A percentile compares a stretch with the other conserved stretches of the same genome.
Conservation (phyloP, 2,329 filamentous ascomycete species). For the Trichoderma sp. region DNA sequence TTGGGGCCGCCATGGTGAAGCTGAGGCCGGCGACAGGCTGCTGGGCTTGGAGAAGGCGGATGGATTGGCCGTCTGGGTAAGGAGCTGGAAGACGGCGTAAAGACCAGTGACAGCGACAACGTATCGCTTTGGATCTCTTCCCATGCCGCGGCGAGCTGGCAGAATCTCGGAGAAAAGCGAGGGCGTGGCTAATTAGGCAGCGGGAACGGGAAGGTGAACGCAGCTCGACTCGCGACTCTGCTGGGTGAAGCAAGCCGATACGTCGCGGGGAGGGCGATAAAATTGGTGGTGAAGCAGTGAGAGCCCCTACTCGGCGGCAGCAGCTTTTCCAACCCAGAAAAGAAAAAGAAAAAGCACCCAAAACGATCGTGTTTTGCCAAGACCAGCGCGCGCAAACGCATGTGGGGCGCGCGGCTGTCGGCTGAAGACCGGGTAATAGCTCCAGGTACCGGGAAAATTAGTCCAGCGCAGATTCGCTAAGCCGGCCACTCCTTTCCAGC, state of each 20-base stretch:
- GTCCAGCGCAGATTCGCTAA: not conserved
- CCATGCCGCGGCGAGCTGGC: slow-evolving; percentile 31
- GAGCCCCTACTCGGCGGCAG: slow-evolving; percentile 2
- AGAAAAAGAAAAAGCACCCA: not conserved
- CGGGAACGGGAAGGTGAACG: not conserved
- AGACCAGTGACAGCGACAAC: slow-evolving; percentile 36
- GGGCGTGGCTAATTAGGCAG: not conserved
- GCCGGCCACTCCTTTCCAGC: slow-evolving; percentile 12
- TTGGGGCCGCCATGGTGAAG: slow-evolving; percentile 61
- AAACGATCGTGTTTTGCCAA: not conserved
- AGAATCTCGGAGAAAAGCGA: not conserved
- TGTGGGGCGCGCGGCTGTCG: slow-evolving; percentile 14
- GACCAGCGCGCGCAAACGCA: not conserved
- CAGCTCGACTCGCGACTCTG: not conserved
- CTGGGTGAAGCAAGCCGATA: not conserved
- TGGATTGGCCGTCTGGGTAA: slow-evolving; percentile 38
- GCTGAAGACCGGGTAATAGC: slow-evolving; percentile 12
- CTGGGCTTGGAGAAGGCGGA: slow-evolving; percentile 31
- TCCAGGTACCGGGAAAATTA: not conserved
- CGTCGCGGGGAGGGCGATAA: not conserved
- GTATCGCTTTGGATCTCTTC: slow-evolving; percentile 42
- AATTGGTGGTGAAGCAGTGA: not conserved
- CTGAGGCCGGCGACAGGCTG: slow-evolving; percentile 30
- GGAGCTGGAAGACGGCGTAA: slow-evolving; percentile 41
- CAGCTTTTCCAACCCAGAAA: not conserved